These are phyloP conservation scores for Aspergillus ochraceoroseus DNA, from an alignment of 2,329 filamentous ascomycete species.

Conservation along the genomic window DNA sequence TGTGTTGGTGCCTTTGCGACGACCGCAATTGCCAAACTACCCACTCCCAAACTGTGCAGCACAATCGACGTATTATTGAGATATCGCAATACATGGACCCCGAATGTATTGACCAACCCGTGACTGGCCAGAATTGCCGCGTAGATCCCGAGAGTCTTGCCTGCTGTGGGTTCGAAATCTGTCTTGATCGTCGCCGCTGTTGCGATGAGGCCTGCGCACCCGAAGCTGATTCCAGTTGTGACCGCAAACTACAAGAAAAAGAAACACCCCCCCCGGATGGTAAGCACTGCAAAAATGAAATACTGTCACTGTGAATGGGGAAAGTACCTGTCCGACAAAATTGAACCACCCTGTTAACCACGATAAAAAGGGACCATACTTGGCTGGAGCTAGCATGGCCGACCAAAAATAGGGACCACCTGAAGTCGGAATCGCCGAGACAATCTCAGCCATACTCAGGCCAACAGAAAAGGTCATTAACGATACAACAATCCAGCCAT, in stretches of 20 bases:
- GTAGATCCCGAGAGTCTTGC: not conserved
- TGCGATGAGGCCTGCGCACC: conserved; percentile 2
- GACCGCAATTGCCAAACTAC: conserved; percentile 1
- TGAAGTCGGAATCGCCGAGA: not conserved
- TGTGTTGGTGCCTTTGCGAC: conserved; percentile 4
- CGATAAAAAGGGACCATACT: not conserved
- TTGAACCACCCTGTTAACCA: conserved; percentile 4
- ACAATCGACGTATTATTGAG: conserved; percentile 1
- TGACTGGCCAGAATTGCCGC: conserved; percentile 2
- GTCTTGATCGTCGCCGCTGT: not conserved
- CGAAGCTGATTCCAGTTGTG: conserved; percentile 2
- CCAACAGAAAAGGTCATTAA: conserved; percentile 2
- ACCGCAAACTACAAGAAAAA: not conserved
- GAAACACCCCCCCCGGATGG: too few relatives aligned
- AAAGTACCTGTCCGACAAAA: conserved; percentile 3
- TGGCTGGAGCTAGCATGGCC: conserved; percentile 1
- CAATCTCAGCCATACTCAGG: conserved; percentile 2
- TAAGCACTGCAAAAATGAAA: not conserved
- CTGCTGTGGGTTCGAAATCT: not conserved
- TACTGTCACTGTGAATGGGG: not conserved
- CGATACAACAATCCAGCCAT: conserved; percentile 1
- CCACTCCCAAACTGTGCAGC: not conserved
- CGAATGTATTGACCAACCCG: conserved; percentile 2
- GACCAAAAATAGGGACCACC: conserved; percentile 2
- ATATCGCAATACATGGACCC: conserved; percentile 1